phyloP scores from a whole-genome alignment of 2,329 filamentous ascomycete species.

The Fusarium haematococcum region DNA sequence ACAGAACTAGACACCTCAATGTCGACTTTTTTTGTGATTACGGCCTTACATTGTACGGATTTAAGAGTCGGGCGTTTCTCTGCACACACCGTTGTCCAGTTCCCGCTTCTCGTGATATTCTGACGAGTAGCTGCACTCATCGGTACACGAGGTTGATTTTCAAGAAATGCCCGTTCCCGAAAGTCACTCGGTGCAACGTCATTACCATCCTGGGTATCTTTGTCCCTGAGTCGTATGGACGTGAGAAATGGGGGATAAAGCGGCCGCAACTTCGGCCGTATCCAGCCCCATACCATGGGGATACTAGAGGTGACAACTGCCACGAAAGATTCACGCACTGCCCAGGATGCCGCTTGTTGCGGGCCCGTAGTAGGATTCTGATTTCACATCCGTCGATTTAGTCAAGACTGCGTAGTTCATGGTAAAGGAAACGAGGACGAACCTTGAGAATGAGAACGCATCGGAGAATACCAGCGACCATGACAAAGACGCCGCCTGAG shows the following conservation, averaged over 20 bases:
- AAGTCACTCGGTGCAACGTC: neutral
- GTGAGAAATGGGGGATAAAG: neutral
- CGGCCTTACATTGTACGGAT: neutral
- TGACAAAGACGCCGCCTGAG: conserved; percentile 52
- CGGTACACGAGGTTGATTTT: neutral
- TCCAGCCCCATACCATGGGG: conserved; percentile 38
- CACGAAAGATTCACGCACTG: conserved; percentile 51
- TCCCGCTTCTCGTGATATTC: neutral
- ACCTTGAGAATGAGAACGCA: conserved; percentile 49
- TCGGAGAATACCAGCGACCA: conserved; percentile 49
- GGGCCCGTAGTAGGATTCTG: conserved; percentile 51
- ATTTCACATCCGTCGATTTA: neutral
- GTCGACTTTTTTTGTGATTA: neutral
- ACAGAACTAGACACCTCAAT: neutral
- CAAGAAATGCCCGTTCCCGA: neutral
- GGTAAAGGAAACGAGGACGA: neutral
- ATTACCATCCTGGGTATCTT: neutral
- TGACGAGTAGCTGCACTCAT: neutral
- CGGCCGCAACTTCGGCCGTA: conserved; percentile 18
- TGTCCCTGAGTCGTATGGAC: neutral
- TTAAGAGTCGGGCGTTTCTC: neutral
- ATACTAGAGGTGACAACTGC: conserved; percentile 50
- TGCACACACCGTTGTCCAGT: neutral
- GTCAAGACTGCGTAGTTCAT: neutral
- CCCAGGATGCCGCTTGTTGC: conserved; percentile 49